Conservation (phyloP, 345 rosid genomes). For the Aethionema arabicum region DNA sequence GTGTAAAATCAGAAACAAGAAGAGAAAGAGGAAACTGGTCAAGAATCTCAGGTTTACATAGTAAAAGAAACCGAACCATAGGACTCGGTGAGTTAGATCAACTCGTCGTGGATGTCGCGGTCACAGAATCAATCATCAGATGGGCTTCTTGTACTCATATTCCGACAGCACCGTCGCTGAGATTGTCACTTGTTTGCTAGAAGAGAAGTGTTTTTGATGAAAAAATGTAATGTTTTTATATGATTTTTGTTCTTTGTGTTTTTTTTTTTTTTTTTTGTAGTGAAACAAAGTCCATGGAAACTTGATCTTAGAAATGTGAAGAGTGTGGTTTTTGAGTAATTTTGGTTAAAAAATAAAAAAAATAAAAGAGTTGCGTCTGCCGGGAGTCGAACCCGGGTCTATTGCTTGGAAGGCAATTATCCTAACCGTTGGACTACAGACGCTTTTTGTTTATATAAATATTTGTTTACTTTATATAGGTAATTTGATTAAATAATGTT, state of each 20-base stretch:
- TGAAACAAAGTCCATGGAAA: conserved; percentile 9
- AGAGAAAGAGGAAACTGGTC: conserved; percentile 42
- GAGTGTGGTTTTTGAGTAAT: conserved; percentile 21
- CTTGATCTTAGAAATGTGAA: conserved; percentile 9
- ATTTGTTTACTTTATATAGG: too few relatives aligned
- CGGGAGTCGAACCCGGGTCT: conserved; percentile 84
- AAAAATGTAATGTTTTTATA: conserved; percentile 18
- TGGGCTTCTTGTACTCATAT: conserved; percentile 86
- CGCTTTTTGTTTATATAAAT: conserved; percentile 28
- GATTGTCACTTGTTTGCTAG: conserved; percentile 72
- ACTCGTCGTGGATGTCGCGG: conserved; percentile 46
- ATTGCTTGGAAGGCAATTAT: conserved; percentile 88
- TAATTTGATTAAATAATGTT: too few relatives aligned
- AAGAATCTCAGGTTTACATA: conserved; percentile 52
- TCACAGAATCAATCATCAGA: conserved; percentile 64
- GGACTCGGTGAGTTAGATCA: conserved; percentile 69
- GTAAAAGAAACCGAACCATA: conserved; percentile 65
- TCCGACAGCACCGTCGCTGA: conserved; percentile 65
- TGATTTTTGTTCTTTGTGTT: conserved; percentile 33
- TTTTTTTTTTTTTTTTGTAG: conserved; percentile 21
- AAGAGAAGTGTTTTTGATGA: conserved; percentile 6
- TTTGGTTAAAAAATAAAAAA: too few relatives aligned
- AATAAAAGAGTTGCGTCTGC: conserved; percentile 44
- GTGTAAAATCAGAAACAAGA: conserved; percentile 36
- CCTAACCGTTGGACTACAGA: conserved; percentile 99